A percentile compares a stretch with the other conserved stretches of the same genome.
These are phyloP conservation scores for Populus ilicifolia DNA, from an alignment of 345 rosid species.

Conservation along the genomic window DNA sequence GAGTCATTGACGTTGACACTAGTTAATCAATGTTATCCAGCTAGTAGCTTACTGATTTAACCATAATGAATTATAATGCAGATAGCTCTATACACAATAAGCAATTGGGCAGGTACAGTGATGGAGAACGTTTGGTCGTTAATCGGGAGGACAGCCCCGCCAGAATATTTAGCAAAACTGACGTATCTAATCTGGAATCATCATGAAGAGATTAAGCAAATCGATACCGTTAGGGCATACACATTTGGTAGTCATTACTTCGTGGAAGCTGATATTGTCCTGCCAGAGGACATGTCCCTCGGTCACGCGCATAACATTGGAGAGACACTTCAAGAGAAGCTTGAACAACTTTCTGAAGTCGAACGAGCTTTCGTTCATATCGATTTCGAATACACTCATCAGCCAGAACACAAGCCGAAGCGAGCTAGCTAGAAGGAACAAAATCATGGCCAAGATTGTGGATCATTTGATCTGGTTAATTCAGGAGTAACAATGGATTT, in stretches of 20 bases:
- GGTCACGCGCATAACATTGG: not conserved
- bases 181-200: conserved; percentile 55
- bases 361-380: conserved; percentile 2
- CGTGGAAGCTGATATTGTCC: conserved; percentile 7
- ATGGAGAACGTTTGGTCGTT: conserved; percentile 50
- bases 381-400: not conserved
- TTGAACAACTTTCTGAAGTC: not conserved
- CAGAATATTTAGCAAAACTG: conserved; percentile 44
- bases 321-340: conserved; percentile 12
- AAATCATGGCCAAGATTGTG: too few relatives aligned
- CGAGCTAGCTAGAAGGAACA: too few relatives aligned
- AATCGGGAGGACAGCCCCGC: conserved; percentile 47
- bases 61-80: conserved; percentile 9
- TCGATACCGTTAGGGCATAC: conserved; percentile 47
- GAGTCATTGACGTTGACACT: conserved; percentile 4
- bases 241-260: conserved; percentile 39
- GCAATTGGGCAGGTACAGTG: conserved; percentile 44
- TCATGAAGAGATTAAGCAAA: conserved; percentile 37
- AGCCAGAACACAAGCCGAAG: not conserved
- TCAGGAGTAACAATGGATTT: too few relatives aligned
- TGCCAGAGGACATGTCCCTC: not conserved
- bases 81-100: conserved; percentile 49
- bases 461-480: too few relatives aligned
- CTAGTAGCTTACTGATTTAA: too few relatives aligned
- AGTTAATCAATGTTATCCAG: too few relatives aligned